Evolutionary conservation across 306 rosid genomes (phyloP), one percentile per base, ranked within the genome.

Genomic region (Cicer cuneatum): DNA sequence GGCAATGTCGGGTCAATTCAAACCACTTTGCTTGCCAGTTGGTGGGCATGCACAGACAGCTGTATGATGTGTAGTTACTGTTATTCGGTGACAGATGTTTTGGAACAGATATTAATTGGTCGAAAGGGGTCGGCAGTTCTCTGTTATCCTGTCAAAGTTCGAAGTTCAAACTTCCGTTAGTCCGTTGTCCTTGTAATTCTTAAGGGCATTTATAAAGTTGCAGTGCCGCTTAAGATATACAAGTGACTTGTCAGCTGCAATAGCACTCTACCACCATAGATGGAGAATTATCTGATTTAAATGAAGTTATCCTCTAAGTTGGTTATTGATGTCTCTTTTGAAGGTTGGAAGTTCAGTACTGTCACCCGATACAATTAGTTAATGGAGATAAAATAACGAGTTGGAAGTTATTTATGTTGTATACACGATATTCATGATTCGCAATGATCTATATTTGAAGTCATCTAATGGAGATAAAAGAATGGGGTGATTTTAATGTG

Each of bases 21-120:
- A 68, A 81, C 84, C 79, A 80, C 76, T 74, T 72, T 66, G 79
- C 85, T 74, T 83, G 77, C 76, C 69, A 61, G 78, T 78, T 75
- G 77, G 78, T 62, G 75, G 84, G 73, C 83, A 69, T 79, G 67
- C 78, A 65, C 54, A 29, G 77, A 38, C 80, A 76, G 75, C 81
- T 73, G 14, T 74, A 39, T 82, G 84, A 78, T 78, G 52, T 66
- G 35, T 38, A 52, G 59, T 75, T 69, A 5, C 78, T 49, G 78
- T 64, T 33, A 52, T 82, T 80, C 62, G 35, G 62, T 66, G 82
- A 64, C 79, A 45, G 66, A 65, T 57, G 45, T 66, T 71, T 80
- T 39, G 79, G 67, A 43, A 74, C 71, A 41, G 72, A 58, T 61
- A 63, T 71, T 16, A 56, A 53, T 78, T 71, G 75, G 37, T 62